Percentiles rank a stretch among this genome's conserved stretches.
Conservation (phyloP, 2,329 filamentous ascomycete genomes). For the Sclerotinia nivalis region DNA sequence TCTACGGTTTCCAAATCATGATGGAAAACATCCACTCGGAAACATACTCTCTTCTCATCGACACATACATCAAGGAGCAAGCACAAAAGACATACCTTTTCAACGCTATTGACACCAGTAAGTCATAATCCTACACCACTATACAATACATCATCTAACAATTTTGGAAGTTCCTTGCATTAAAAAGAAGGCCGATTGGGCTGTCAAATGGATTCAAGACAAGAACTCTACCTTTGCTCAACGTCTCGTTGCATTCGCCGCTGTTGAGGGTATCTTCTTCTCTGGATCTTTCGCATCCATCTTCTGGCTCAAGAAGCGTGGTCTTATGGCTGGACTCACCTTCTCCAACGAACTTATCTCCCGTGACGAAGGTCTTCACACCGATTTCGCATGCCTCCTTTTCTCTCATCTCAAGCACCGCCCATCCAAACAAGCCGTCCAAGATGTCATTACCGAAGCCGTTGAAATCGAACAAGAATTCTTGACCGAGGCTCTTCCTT, state of each 20-base stretch:
- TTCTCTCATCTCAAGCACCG: constrained; percentile 97
- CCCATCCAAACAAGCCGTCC: constrained; percentile 76
- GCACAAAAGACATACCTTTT: constrained; percentile 93
- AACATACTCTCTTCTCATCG: constrained; percentile 98
- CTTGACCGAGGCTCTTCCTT: constrained; percentile 90
- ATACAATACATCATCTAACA: constrained; percentile 36
- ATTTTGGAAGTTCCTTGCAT: constrained; percentile 77
- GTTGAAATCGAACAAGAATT: constrained; percentile 97
- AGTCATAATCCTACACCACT: constrained; percentile 41
- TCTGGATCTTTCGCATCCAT: constrained; percentile 97
- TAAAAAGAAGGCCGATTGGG: constrained; percentile 98
- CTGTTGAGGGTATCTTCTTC: constrained; percentile 99
- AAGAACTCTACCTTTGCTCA: constrained; percentile 92
- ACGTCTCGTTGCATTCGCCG: constrained; percentile 93
- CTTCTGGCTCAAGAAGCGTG: constrained; percentile 99
- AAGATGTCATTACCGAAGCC: constrained; percentile 90
- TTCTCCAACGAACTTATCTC: constrained; percentile 99
- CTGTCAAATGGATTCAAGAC: constrained; percentile 90
- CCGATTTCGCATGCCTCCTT: constrained; percentile 95
- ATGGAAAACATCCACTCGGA: constrained; percentile 99
- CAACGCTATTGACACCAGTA: constrained; percentile 97
- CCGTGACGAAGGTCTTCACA: constrained; percentile 98
- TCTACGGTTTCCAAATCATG: constrained; percentile 99
- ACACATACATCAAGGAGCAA: constrained; percentile 98
- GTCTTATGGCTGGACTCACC: constrained; percentile 95